Base-by-base conservation (phyloP, 352 stramenopile species). In the Globisporangium splendens region DNA sequence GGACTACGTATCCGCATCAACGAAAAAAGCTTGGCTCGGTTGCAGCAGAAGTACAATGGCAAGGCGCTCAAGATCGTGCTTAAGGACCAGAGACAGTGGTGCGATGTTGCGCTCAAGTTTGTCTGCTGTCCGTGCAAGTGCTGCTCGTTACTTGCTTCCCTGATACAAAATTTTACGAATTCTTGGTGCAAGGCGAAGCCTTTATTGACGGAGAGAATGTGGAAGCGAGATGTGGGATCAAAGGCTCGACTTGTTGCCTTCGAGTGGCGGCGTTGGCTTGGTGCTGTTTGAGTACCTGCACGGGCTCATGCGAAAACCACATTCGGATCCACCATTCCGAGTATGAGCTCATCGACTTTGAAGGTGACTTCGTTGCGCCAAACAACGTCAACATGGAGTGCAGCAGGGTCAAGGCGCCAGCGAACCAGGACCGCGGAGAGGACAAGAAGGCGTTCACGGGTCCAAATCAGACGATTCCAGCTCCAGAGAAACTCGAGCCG, bases 321-420 rank as follows among this genome's bases (percentile, higher is more conserved):
- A 21, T 63, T 13, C 20, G 15, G 1, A 38, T 63, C 13, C 56
- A 63, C 42, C 56, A 63, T 28, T 49, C 39, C 11, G 49, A 63
- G 31, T 59, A 58, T 31, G 48, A 52, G 31, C 56, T 63, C 33
- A 47, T 52, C 35, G 38, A 63, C 28, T 43, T 48, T 35, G 38
- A 58, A 15, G 57, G 57, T n/a, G 41, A 63, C 22, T 63, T 63
- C 31, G 46, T 63, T 31, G 57, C 43, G 10, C 57, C 57, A 6
- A 24, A 56, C 24, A 46, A 28, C 24, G 50, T 47, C n/a, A 50
- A 53, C 48, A 63, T 53, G 38, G 49, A 63, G 31, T 39, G 49
- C 24, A 53, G 48, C 13, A 1, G 18, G 7, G 50, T 52, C 15
- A 51, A 58, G 18, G 24, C 39, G 7, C 24, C 57, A 10, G 57